Conservation (phyloP, 1,139 yeast genomes). For the Saccharomyces hybrid region DNA sequence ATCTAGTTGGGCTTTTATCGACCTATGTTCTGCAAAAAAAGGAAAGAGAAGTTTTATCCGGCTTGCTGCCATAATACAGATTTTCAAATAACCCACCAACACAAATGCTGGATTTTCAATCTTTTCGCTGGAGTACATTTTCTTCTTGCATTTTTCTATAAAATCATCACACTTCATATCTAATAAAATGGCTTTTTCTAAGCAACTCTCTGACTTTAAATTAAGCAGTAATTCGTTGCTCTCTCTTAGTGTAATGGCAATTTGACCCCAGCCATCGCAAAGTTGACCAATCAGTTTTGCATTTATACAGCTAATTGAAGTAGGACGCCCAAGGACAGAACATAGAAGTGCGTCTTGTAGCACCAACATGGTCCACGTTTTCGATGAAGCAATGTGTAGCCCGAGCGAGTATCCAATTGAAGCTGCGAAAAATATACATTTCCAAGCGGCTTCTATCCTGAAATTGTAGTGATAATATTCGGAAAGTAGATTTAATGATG, state of each 20-base stretch:
- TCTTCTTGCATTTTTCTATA: background rate
- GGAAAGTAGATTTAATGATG: conserved; percentile 8
- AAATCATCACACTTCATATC: background rate
- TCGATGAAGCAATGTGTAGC: background rate
- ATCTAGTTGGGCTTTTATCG: conserved; percentile 6
- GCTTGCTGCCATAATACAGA: conserved; percentile 7
- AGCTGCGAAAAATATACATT: conserved; percentile 8
- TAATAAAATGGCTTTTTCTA: background rate
- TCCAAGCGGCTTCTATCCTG: conserved; percentile 11
- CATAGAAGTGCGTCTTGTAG: conserved; percentile 10
- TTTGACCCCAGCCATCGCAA: background rate
- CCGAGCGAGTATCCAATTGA: conserved; percentile 3
- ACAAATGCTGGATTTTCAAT: background rate
- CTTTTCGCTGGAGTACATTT: background rate
- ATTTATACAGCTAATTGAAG: conserved; percentile 6
- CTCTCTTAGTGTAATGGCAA: background rate
- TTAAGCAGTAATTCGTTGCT: background rate
- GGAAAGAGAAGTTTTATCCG: conserved; percentile 8
- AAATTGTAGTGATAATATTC: conserved; percentile 11
- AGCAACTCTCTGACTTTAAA: background rate
- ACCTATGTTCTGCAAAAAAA: conserved; percentile 6
- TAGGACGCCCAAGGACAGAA: conserved; percentile 10
- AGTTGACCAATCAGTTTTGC: background rate
- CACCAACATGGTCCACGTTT: conserved; percentile 11
- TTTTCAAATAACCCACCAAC: conserved; percentile 6